phyloP scores from a whole-genome alignment of 2,329 filamentous ascomycete genomes.

The Colletotrichum nymphaeae region DNA sequence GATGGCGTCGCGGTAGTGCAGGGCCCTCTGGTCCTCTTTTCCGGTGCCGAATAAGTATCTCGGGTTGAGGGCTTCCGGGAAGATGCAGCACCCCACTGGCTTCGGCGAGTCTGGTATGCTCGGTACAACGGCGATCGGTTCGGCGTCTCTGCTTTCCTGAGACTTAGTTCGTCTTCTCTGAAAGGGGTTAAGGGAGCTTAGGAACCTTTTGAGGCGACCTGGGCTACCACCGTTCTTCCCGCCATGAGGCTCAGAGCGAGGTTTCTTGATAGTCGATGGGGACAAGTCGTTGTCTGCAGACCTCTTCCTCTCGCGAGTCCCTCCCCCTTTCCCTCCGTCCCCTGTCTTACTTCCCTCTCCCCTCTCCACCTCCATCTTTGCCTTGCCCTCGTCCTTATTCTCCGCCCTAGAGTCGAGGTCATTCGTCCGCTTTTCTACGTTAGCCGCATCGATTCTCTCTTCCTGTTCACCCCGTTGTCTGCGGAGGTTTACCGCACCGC shows the following conservation, averaged over 20 bases:
- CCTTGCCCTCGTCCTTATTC: not conserved
- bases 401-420: not conserved
- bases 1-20: conserved; percentile 4
- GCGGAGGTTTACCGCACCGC: conserved; percentile 1
- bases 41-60: not conserved
- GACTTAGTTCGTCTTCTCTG: not conserved
- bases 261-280: not conserved
- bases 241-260: not conserved
- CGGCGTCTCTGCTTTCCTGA: not conserved
- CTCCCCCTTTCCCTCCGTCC: not conserved
- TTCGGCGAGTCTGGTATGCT: not conserved
- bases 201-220: not conserved
- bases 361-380: not conserved
- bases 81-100: not conserved
- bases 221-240: not conserved
- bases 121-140: not conserved
- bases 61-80: not conserved
- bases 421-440: not conserved
- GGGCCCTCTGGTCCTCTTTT: not conserved
- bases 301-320: conserved; percentile 1
- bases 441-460: not conserved
- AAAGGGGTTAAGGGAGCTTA: not conserved
- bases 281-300: not conserved
- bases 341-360: not conserved
- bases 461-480: conserved; percentile 13